Percentiles rank a stretch among this genome's conserved stretches.
These are phyloP conservation scores for Dionaea muscipula DNA, from an alignment of 179 eudicot genomes.

Conservation along the genomic window DNA sequence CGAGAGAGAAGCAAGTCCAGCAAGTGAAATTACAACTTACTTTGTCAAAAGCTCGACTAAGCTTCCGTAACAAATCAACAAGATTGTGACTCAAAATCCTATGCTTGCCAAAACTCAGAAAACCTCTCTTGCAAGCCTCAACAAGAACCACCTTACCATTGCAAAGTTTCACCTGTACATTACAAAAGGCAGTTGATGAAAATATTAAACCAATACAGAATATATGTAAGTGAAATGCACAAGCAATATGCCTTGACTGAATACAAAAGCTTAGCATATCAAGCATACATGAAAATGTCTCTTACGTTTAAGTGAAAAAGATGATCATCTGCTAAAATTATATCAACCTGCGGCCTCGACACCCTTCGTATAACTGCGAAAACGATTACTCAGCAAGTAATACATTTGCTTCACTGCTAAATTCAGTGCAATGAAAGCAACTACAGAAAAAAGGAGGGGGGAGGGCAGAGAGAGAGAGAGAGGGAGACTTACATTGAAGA, in stretches of 20 bases:
- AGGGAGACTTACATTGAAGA: slow-evolving; percentile 45
- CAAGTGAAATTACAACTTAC: slow-evolving; percentile 31
- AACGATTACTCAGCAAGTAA: not conserved
- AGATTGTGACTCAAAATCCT: slow-evolving; percentile 75
- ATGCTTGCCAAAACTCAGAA: slow-evolving; percentile 73
- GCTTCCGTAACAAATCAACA: slow-evolving; percentile 82
- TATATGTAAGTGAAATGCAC: not conserved
- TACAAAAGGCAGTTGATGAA: slow-evolving; percentile 7
- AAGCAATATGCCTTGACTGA: not conserved
- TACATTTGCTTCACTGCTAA: not conserved
- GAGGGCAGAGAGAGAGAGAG: not conserved
- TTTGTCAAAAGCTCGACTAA: slow-evolving; percentile 89
- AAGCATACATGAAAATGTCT: not conserved
- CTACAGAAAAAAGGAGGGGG: not conserved
- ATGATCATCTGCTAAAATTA: slow-evolving; percentile 47
- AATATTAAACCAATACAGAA: not conserved
- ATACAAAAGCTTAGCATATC: not conserved
- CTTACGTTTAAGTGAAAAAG: slow-evolving; percentile 79
- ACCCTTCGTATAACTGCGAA: slow-evolving; percentile 58
- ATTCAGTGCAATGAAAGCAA: not conserved
- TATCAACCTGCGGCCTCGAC: slow-evolving; percentile 38
- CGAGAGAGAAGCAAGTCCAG: slow-evolving; percentile 10
- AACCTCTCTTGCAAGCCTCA: slow-evolving; percentile 85
- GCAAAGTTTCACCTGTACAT: slow-evolving; percentile 77
- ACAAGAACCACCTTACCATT: slow-evolving; percentile 70